These are phyloP conservation scores for Verticillium klebahnii DNA, from an alignment of 2,329 filamentous ascomycete genomes.

Conservation along the genomic window DNA sequence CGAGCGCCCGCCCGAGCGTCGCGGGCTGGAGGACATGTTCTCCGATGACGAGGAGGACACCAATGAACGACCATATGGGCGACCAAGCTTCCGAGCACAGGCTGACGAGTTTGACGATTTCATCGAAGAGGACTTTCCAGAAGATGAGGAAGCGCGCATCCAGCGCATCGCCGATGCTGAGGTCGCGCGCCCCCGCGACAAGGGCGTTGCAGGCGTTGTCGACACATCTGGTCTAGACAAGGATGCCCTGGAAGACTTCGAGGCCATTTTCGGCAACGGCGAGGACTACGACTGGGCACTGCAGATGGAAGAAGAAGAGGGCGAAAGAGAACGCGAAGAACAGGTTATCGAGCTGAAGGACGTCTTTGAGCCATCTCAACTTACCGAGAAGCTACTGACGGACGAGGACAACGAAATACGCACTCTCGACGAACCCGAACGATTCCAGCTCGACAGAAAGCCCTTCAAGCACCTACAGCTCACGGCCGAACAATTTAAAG, in stretches of 20 bases:
- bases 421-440: slow-evolving; percentile 83
- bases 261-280: slow-evolving; percentile 82
- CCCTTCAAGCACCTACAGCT: slow-evolving; percentile 80
- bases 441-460: slow-evolving; percentile 87
- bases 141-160: slow-evolving; percentile 74
- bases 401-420: slow-evolving; percentile 93
- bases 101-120: slow-evolving; percentile 89
- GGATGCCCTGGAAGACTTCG: slow-evolving; percentile 91
- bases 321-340: slow-evolving; percentile 72
- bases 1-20: slow-evolving; percentile 58
- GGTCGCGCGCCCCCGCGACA: slow-evolving; percentile 74
- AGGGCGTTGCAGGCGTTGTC: slow-evolving; percentile 63
- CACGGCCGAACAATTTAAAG: slow-evolving; percentile 77
- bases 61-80: slow-evolving; percentile 47
- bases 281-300: slow-evolving; percentile 95
- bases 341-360: slow-evolving; percentile 91
- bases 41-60: slow-evolving; percentile 78
- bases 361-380: slow-evolving; percentile 94
- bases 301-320: slow-evolving; percentile 80
- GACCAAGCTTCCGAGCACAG: slow-evolving; percentile 52
- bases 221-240: slow-evolving; percentile 86
- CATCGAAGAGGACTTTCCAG: slow-evolving; percentile 92
- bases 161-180: slow-evolving; percentile 81
- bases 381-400: slow-evolving; percentile 90
- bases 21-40: slow-evolving; percentile 88